Base-by-base conservation (phyloP, 129 eudicot genomes). In the Mikania micrantha region DNA sequence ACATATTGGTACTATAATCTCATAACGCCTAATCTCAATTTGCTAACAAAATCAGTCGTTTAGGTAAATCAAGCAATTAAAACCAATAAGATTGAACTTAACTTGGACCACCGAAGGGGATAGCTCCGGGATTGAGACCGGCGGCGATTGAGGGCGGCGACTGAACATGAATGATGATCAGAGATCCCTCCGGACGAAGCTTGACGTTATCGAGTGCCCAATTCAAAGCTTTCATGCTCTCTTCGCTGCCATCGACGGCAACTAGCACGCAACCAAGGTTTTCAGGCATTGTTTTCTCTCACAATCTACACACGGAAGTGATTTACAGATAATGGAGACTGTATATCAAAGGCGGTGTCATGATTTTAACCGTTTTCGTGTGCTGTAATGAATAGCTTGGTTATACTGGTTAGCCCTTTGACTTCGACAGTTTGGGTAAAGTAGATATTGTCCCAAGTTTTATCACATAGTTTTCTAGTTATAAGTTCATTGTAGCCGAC, bases 71-170 rank as follows among this genome's bases (percentile, higher is more conserved):
- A 6, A 11, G 48, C 41, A 32, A 15, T 16, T 20, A 20, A 2
- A 2, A 24, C 9, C 1, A 34, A 34, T 0, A 34, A 6, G 39
- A 34, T 34, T 21, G 21, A 56, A 69, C 85, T 78, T 71, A 88
- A 88, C 93, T 89, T 78, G 96, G 96, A 45, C 93, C 93, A 27
- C 96, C 96, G 47, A 89, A 89, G 65, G 96, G 96, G 58, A 89
- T 89, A 5, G 84, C 79, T n/a, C 85, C 90, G 69, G 96, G 96
- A 64, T 81, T 89, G 63, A 85, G 79, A 5, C 96, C 96, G 54
- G 53, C 69, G 62, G 85, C 72, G 60, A 87, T 84, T 7, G 90
- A 76, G 16, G 95, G 88, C 41, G 87, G 90, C 11, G 95, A 77
- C 60, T 87, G 95, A 45, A 77, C 84, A 54, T 87, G 93, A 35